Evolutionary conservation across 495 filamentous ascomycete genomes (phyloP), one percentile per base, ranked within the genome.

Genomic region (Neurospora intermedia): DNA sequence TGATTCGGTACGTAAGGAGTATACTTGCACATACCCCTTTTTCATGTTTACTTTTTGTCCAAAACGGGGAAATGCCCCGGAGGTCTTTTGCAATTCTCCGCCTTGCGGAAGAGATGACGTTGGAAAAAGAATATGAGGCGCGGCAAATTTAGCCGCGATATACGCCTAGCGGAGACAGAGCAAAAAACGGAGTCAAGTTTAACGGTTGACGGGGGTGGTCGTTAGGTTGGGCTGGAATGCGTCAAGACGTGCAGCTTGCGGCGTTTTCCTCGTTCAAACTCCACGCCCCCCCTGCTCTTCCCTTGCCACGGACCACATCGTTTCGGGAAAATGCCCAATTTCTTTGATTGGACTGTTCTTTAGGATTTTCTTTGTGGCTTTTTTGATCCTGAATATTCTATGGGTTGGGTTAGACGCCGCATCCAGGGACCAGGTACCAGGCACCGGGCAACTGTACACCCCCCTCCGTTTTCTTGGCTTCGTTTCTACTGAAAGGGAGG

Each of bases 41-140:
- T 45, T 46, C 31, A 66, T 74, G 39, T 66, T 13, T 54, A 15
- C 69, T 69, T 43, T 71, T 43, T 35, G 39, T 16, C 23, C 54
- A 48, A 73, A 74, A 69, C 41, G 71, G 74, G 16, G 38, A 42
- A 62, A 8, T 62, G 3, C 3, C 54, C 54, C 15, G 27, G 27
- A 31, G 27, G 54, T 66, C 27, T 66, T 66, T 35, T 66, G 54
- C 6, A 66, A 27, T 66, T 35, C 7, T 48, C 46, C 77, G 79
- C 79, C 79, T 81, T 40, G 79, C 31, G 70, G 41, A 74, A 78
- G 75, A 75, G 73, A 23, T 72, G 79, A 80, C 74, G 79, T 81
- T 78, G 75, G 70, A 70, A 73, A 41, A 59, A 59, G 20, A 8
- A 69, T 27, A 39, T 71, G 20, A 72, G 69, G 69, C 69, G 72